phyloP scores from a whole-genome alignment of 164 flowering plant species.

The Aristolochia californica region DNA sequence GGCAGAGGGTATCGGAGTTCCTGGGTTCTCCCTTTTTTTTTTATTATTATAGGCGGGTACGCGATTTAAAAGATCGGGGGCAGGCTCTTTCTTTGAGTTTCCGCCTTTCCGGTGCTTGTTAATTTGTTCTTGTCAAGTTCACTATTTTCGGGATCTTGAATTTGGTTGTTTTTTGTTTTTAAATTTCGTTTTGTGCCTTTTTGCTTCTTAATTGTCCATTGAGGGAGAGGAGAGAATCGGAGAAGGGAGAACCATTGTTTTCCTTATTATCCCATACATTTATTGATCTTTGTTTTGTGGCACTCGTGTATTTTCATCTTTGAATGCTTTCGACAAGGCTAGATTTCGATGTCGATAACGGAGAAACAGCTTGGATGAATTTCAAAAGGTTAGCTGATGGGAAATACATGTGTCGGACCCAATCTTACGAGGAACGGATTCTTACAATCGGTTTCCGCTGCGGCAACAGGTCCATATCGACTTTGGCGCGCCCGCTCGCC shows the following conservation, averaged over 20 bases:
- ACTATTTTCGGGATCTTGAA: neutral
- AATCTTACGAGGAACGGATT: constrained; percentile 26
- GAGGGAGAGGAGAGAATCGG: neutral
- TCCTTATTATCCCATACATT: too few relatives aligned
- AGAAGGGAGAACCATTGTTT: too few relatives aligned
- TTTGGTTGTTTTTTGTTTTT: neutral
- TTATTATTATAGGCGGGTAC: neutral
- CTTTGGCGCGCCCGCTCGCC: constrained; percentile 26
- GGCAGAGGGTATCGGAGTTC: neutral
- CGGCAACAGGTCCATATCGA: constrained; percentile 5
- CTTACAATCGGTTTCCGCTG: constrained; percentile 29
- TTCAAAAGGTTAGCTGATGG: constrained; percentile 30
- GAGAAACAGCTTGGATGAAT: constrained; percentile 5
- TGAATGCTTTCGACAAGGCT: neutral
- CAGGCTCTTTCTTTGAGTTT: neutral
- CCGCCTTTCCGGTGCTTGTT: neutral
- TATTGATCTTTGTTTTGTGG: too few relatives aligned
- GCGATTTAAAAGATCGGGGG: neutral
- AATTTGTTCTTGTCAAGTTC: too few relatives aligned
- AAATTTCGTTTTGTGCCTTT: neutral
- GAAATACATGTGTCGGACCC: constrained; percentile 41
- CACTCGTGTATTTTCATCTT: neutral
- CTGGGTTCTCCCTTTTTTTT: neutral
- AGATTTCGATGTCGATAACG: constrained; percentile 6
- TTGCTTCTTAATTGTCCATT: neutral